Base-by-base conservation (phyloP, 1,284 basidiomycete species). In the Phaffia rhodozyma region DNA sequence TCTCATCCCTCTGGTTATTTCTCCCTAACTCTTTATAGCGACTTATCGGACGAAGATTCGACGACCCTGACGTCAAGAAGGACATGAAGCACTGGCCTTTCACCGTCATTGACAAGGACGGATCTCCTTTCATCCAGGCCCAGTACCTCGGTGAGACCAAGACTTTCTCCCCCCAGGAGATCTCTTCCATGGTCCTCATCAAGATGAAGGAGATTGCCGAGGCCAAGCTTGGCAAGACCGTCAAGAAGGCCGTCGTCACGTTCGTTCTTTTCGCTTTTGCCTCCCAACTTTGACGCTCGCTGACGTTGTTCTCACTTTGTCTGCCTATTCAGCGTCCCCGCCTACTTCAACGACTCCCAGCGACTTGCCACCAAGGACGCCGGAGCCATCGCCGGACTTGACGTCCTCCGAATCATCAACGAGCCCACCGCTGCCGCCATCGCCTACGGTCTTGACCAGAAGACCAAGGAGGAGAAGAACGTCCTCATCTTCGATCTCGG, bases 401-500 rank as follows among this genome's bases (percentile, higher is more conserved):
- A 83, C 70, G 82, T 84, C 69, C 80, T 84, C 75, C 82, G 82
- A 75, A 83, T 84, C 80, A 83, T 84, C 80, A 84, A 84, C 80
- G 82, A 84, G 74, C 78, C 78, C 63, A 79, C 78, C 68, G 78
- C 78, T 63, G 78, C 78, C 66, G 78, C 78, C 68, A 78, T 79
- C 66, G 78, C 78, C 60, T 80, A 80, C 76, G 82, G 82, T 77
- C 80, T 84, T 66, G 82, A 82, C 72, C 85, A 92, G 77, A 78
- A 79, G 75, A 84, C 86, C 71, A 88, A 89, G 79, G 80, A 83
- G 68, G 92, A 98, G 84, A 92, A 92, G 82, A 97, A 94, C 76
- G 94, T 99, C 67, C 86, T 99, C 76, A 97, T 99, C 78, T 99
- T 97, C 84, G 94, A 99, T 82, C 83, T 99, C 68, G 94, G 94